Percentiles rank a stretch among this genome's conserved stretches.
phyloP scores from a whole-genome alignment of 768 basidiomycete genomes.

The Hypsizygus marmoreus region DNA sequence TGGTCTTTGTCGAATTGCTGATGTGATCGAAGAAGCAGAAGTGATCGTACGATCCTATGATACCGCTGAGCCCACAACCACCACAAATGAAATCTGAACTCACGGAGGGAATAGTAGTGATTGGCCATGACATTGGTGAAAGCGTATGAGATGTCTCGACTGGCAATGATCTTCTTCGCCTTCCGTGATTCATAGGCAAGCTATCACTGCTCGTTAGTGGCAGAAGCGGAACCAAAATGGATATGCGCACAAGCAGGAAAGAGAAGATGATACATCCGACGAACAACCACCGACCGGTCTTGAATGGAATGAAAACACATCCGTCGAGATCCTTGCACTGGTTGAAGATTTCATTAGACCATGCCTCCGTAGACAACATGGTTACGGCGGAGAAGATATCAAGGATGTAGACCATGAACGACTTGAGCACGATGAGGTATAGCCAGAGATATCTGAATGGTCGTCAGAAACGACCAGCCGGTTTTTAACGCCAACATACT shows the following conservation, averaged over 20 bases:
- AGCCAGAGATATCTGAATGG: slow-evolving; percentile 82
- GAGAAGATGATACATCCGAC: slow-evolving; percentile 98
- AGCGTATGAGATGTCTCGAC: slow-evolving; percentile 95
- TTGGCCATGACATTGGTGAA: slow-evolving; percentile 98
- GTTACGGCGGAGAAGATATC: slow-evolving; percentile 98
- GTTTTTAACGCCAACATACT: slow-evolving; percentile 48
- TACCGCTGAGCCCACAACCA: too few species aligned
- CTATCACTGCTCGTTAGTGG: slow-evolving; percentile 36
- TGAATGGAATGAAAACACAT: slow-evolving; percentile 87
- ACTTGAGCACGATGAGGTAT: slow-evolving; percentile 92
- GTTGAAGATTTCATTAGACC: slow-evolving; percentile 90
- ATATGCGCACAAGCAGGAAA: slow-evolving; percentile 79
- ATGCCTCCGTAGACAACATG: slow-evolving; percentile 88
- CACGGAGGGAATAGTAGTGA: slow-evolving; percentile 93
- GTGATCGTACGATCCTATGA: slow-evolving; percentile 89
- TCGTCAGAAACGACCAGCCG: neutral
- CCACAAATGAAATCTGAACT: slow-evolving; percentile 36
- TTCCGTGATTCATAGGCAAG: slow-evolving; percentile 92
- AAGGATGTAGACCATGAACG: slow-evolving; percentile 93
- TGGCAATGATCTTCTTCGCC: slow-evolving; percentile 89
- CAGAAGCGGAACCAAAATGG: slow-evolving; percentile 4
- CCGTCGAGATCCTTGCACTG: slow-evolving; percentile 63
- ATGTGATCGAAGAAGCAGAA: slow-evolving; percentile 99
- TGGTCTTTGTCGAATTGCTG: slow-evolving; percentile 91
- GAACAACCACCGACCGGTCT: slow-evolving; percentile 93